Percentiles rank a stretch among this genome's conserved stretches.
Evolutionary conservation across 176 grass and related monocot genomes (phyloP).

Genomic region (Oryza longistaminata): DNA sequence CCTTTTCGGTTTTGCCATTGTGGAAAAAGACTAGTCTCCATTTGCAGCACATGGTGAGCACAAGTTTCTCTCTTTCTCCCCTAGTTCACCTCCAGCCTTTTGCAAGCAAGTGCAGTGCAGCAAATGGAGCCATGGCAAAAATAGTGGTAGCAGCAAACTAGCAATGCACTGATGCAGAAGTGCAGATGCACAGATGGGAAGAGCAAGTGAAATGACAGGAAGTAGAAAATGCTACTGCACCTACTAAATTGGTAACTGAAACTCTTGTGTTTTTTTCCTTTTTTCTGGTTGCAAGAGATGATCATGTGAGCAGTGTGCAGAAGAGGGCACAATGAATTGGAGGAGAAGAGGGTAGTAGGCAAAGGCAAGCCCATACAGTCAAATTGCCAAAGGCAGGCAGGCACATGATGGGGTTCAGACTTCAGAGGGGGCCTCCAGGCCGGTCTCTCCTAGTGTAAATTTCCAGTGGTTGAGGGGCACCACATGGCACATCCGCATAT

Average conservation of each 20-base stretch:
- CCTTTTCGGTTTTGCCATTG: background rate
- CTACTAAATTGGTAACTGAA: background rate
- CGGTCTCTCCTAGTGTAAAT: background rate
- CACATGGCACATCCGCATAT: too few relatives aligned
- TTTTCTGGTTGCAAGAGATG: background rate
- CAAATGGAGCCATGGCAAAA: background rate
- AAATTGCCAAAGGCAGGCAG: slow-evolving; percentile 9
- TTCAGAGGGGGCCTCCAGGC: background rate
- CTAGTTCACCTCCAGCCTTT: background rate
- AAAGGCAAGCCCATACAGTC: background rate
- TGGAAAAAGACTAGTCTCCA: background rate
- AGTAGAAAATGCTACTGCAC: background rate
- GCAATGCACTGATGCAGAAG: background rate
- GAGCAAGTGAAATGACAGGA: background rate
- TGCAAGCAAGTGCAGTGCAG: background rate
- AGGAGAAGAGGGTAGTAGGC: background rate
- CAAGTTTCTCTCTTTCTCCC: background rate
- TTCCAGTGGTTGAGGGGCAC: background rate
- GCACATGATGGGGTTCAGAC: slow-evolving; percentile 1
- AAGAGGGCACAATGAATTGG: background rate
- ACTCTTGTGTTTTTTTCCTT: background rate
- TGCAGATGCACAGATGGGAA: background rate
- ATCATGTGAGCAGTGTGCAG: slow-evolving; percentile 1
- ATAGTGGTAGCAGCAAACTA: background rate
- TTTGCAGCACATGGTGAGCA: slow-evolving; percentile 12